Base-by-base conservation (phyloP, 2,329 filamentous ascomycete genomes). In the Clonostachys rosea region DNA sequence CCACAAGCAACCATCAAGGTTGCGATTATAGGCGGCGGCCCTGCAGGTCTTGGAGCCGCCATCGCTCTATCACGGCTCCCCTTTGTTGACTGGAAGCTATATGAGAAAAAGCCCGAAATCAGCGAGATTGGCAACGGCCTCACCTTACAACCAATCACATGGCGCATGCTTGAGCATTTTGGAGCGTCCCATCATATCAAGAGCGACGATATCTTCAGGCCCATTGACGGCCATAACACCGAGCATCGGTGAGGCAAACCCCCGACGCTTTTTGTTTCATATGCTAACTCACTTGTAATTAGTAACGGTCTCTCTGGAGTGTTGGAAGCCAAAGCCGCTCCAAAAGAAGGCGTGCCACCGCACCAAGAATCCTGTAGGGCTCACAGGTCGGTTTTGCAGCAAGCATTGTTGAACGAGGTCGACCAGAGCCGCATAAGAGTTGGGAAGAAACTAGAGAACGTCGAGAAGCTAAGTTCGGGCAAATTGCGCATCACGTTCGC, bases 371-470 rank as follows among this genome's bases (percentile, higher is more conserved):
- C 59, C 42, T 61, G 59, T 40, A 55, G 64, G 13, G 55, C 62
- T 37, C 48, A 56, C 7, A 56, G 69, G 16, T 59, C 66, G 5
- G 64, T 65, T 46, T 59, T 81, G 4, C 78, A 81, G 52, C 64
- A 66, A 2, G 71, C 75, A 0, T 64, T 81, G 1, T 58, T 77
- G 4, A 61, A 67, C 1, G 64, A 69, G n/a, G 66, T 80, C 0
- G 65, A 70, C 4, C 56, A 62, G 5, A 69, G 66, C 0, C 60
- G 64, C 1, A 67, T 81, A 34, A 63, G 69, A 6, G 60, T 76
- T 2, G 65, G 63, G 2, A 77, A 74, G 45, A 71, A 67, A 44
- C 61, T 80, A 4, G 49, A 57, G 0, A 52, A 50, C 1, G 52
- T 79, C 3, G 56, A 68, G 5, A 61, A 77, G 43, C 49, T 68